phyloP scores from a whole-genome alignment of 2,329 filamentous ascomycete species.

The Monosporascus sp. region DNA sequence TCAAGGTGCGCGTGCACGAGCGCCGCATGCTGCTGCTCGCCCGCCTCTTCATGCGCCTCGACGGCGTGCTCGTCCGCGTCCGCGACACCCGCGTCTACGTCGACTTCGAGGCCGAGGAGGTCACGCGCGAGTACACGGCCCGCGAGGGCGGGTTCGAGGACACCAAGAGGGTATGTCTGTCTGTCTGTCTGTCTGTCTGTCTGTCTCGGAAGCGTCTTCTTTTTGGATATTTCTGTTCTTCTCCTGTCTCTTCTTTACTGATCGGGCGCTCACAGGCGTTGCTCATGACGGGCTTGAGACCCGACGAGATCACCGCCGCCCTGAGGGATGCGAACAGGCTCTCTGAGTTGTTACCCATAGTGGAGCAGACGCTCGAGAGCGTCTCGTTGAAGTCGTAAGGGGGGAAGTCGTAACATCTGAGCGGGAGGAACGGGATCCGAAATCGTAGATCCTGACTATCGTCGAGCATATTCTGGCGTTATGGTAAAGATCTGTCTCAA shows the following conservation, averaged over 20 bases:
- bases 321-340: constrained; percentile 67
- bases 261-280: constrained; percentile 25
- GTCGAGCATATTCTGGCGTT: no score
- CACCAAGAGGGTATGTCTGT: constrained; percentile 59
- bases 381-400: constrained; percentile 18
- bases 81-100: constrained; percentile 89
- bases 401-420: not conserved
- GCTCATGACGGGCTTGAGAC: constrained; percentile 31
- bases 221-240: not conserved
- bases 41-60: constrained; percentile 87
- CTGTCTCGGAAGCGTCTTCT: no score
- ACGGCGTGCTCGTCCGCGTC: constrained; percentile 82
- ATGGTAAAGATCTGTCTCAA: no score
- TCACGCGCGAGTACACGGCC: constrained; percentile 86
- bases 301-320: constrained; percentile 62
- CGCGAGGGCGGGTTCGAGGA: constrained; percentile 76
- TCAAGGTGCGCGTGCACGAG: constrained; percentile 91
- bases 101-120: constrained; percentile 73
- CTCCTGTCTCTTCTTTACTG: not conserved
- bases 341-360: constrained; percentile 54
- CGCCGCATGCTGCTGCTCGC: constrained; percentile 77
- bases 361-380: constrained; percentile 54
- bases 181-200: not conserved
- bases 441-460: no score
- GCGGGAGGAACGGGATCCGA: no score